Conservation (phyloP, 176 grass and related monocot genomes). For the Oryza rufipogon region DNA sequence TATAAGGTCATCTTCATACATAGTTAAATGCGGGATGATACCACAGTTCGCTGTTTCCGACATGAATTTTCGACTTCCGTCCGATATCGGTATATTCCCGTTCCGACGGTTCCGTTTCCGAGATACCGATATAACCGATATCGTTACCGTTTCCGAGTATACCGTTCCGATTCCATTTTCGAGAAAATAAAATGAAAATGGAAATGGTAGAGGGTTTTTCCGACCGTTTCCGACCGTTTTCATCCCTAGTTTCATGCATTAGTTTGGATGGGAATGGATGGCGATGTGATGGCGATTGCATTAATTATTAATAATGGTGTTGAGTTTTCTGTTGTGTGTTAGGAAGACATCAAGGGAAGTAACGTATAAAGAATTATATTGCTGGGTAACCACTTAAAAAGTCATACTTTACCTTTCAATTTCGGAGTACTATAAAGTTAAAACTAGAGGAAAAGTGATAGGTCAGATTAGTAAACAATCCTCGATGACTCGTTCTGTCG, state of each 20-base stretch:
- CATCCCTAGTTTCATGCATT: background rate
- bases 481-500: background rate
- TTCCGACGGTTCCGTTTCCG: too few species aligned
- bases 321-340: background rate
- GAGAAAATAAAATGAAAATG: too few species aligned
- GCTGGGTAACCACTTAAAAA: background rate
- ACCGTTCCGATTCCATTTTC: too few species aligned
- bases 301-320: background rate
- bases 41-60: too few species aligned
- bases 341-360: background rate
- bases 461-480: background rate
- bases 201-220: too few species aligned
- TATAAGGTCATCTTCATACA: too few species aligned
- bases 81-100: too few species aligned
- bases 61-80: too few species aligned
- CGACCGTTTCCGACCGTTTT: too few species aligned
- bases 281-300: background rate
- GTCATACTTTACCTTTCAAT: background rate
- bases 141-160: too few species aligned
- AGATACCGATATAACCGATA: too few species aligned
- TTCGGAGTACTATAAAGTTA: background rate
- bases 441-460: background rate
- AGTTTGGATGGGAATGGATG: background rate
- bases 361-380: background rate
- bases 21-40: too few species aligned